Conservation (phyloP, 2,329 filamentous ascomycete genomes). For the Fusarium siculi region DNA sequence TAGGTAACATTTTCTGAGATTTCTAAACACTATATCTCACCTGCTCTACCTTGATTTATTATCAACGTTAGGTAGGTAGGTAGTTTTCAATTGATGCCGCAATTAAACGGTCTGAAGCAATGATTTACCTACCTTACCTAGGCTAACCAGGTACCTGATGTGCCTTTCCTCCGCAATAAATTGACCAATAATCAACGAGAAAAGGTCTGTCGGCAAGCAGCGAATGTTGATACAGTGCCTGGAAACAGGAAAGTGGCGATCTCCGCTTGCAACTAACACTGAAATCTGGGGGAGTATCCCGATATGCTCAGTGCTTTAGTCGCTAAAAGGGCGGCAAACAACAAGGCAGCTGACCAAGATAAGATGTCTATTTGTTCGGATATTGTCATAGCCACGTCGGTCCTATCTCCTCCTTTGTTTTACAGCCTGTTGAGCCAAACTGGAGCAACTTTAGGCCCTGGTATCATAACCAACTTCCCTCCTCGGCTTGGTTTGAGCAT, state of each 20-base stretch:
- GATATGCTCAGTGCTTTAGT: conserved; percentile 20
- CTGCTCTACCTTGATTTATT: not conserved
- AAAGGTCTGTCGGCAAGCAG: conserved; percentile 26
- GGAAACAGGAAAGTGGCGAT: conserved; percentile 48
- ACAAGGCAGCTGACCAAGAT: conserved; percentile 27
- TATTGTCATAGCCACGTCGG: not conserved
- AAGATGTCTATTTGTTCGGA: not conserved
- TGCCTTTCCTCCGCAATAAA: not conserved
- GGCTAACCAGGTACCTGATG: not conserved
- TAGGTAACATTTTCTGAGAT: not conserved
- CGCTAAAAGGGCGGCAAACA: conserved; percentile 25
- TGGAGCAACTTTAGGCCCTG: not conserved
- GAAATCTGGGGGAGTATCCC: conserved; percentile 21
- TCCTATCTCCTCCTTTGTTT: not conserved
- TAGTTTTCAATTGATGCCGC: not conserved
- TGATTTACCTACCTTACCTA: not conserved
- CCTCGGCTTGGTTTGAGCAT: conserved; percentile 24
- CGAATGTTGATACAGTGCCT: conserved; percentile 16
- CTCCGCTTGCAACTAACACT: conserved; percentile 41
- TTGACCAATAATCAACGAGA: conserved; percentile 12
- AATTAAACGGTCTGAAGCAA: not conserved
- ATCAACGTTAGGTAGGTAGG: too few relatives aligned
- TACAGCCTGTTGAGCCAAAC: not conserved
- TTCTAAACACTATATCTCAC: not conserved
- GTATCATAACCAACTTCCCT: conserved; percentile 13